These are phyloP conservation scores for Yamadazyma membranifaciens DNA, from an alignment of 1,139 yeast genomes.

Conservation along the genomic window DNA sequence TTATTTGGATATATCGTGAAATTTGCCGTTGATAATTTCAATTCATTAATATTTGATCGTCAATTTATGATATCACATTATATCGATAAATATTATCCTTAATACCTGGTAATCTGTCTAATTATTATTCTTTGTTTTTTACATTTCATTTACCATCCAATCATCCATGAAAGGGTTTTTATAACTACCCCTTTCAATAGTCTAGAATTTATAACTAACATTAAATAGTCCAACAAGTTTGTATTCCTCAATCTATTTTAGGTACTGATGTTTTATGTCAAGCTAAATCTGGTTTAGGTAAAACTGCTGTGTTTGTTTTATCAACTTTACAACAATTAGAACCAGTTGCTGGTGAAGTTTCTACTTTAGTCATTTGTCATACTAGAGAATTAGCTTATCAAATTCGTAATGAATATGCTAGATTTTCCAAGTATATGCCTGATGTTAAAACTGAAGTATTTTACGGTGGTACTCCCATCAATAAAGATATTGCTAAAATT, in stretches of 20 bases:
- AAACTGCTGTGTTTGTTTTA: constrained; percentile 95
- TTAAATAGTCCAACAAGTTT: constrained; percentile 83
- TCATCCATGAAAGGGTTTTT: too few species aligned
- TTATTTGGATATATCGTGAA: too few species aligned
- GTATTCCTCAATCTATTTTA: constrained; percentile 96
- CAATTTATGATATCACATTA: too few species aligned
- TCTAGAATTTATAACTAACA: constrained; percentile 1
- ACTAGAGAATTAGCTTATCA: constrained; percentile 99
- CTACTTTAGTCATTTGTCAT: constrained; percentile 93
- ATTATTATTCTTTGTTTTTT: too few species aligned
- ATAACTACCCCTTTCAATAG: too few species aligned
- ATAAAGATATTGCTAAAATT: constrained; percentile 82
- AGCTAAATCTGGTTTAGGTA: constrained; percentile 99
- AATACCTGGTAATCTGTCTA: too few species aligned
- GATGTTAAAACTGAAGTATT: constrained; percentile 96
- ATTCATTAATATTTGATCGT: too few species aligned
- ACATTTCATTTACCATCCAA: too few species aligned
- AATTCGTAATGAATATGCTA: constrained; percentile 94
- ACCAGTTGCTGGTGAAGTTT: constrained; percentile 95
- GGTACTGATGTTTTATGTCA: constrained; percentile 98
- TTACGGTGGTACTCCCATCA: constrained; percentile 92
- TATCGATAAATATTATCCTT: too few species aligned
- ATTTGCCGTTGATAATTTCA: too few species aligned
- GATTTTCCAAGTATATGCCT: constrained; percentile 98
- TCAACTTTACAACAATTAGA: constrained; percentile 96